A percentile compares a stretch with the other conserved stretches of the same genome.
phyloP scores from a whole-genome alignment of 345 rosid genomes.

The Syzygium aromaticum region DNA sequence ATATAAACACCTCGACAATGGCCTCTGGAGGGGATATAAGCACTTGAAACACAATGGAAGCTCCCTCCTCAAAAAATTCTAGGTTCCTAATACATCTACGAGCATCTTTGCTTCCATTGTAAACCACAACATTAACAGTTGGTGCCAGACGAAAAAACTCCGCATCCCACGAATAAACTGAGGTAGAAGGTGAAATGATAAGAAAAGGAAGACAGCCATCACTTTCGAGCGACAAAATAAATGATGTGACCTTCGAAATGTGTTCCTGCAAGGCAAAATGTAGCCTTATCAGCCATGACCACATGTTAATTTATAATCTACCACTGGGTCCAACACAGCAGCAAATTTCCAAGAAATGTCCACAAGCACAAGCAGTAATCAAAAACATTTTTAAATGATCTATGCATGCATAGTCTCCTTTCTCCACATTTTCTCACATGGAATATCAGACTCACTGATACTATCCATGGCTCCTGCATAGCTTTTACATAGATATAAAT shows the following conservation, averaged over 20 bases:
- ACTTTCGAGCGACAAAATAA: conserved; percentile 19
- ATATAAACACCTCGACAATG: conserved; percentile 31
- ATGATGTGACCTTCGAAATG: conserved; percentile 27
- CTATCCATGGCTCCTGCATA: not conserved
- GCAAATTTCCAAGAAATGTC: not conserved
- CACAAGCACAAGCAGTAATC: not conserved
- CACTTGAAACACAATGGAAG: conserved; percentile 34
- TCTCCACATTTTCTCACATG: not conserved
- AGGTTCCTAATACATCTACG: conserved; percentile 28
- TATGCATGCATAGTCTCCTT: not conserved
- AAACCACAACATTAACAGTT: conserved; percentile 31
- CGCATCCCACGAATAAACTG: conserved; percentile 36
- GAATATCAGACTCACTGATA: not conserved
- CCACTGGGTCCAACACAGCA: not conserved
- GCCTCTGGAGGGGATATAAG: conserved; percentile 38
- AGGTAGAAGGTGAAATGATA: conserved; percentile 27
- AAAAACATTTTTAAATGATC: not conserved
- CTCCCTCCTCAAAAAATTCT: conserved; percentile 32
- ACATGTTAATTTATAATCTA: not conserved
- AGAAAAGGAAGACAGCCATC: conserved; percentile 31
- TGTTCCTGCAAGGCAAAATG: conserved; percentile 33
- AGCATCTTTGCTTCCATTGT: conserved; percentile 24
- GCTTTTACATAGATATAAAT: not conserved
- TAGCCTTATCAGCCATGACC: not conserved
- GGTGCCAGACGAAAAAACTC: conserved; percentile 29